phyloP scores from a whole-genome alignment of 2,329 filamentous ascomycete species.

The Ascochyta koolunga region DNA sequence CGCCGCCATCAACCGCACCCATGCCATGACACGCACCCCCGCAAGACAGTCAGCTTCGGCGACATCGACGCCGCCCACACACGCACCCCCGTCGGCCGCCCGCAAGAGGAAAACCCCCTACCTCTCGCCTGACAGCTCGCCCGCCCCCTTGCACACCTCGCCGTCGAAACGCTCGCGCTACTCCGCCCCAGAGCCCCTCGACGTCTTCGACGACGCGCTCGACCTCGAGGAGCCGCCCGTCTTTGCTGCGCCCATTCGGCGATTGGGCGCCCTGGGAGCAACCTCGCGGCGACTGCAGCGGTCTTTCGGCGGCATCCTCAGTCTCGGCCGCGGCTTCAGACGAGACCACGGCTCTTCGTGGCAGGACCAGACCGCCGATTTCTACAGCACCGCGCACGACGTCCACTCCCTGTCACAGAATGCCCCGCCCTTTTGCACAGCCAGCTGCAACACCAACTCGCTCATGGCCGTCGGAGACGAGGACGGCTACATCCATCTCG shows the following conservation, averaged over 20 bases:
- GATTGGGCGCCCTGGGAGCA: constrained; percentile 43
- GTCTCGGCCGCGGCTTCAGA: constrained; percentile 47
- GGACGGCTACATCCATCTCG: constrained; percentile 67
- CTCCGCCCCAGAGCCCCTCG: constrained; percentile 36
- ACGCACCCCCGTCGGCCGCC: constrained; percentile 40
- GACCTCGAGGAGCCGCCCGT: constrained; percentile 31
- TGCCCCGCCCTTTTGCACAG: constrained; percentile 69
- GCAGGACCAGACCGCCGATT: constrained; percentile 65
- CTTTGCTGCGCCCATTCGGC: constrained; percentile 45
- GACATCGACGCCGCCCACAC: constrained; percentile 36
- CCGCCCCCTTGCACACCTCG: constrained; percentile 45
- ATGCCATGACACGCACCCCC: constrained; percentile 37
- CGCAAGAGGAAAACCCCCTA: constrained; percentile 49
- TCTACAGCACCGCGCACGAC: constrained; percentile 64
- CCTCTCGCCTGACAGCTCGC: constrained; percentile 50
- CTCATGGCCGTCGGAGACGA: constrained; percentile 74
- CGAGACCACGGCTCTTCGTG: constrained; percentile 57
- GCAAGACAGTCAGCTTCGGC: constrained; percentile 50
- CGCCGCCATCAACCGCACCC: constrained; percentile 51
- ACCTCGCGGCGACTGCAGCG: constrained; percentile 51
- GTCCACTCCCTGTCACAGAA: constrained; percentile 56
- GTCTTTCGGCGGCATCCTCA: constrained; percentile 53
- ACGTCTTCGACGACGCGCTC: constrained; percentile 41
- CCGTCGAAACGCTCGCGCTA: constrained; percentile 48
- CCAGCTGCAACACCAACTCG: constrained; percentile 72